Evolutionary conservation across 129 eudicot species (phyloP).

Genomic region (Flaveria brownii): DNA sequence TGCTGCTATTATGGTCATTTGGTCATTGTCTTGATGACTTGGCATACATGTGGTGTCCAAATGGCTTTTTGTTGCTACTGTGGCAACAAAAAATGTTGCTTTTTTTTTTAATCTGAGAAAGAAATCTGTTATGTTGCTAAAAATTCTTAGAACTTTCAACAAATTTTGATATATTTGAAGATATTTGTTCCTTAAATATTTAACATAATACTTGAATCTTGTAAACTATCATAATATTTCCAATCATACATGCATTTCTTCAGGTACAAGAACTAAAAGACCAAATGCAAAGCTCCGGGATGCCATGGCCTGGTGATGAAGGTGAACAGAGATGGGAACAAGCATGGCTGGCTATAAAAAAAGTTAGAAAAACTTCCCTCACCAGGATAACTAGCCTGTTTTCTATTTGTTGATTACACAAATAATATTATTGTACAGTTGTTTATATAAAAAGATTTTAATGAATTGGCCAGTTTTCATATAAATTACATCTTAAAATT

Average conservation of each 20-base stretch:
- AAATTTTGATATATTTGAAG: background rate
- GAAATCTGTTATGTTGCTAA: background rate
- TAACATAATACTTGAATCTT: background rate
- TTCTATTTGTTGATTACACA: conserved; percentile 14
- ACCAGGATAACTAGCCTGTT: background rate
- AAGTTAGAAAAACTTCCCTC: conserved; percentile 47
- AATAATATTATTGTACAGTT: background rate
- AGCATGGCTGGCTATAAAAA: conserved; percentile 97
- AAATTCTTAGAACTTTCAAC: background rate
- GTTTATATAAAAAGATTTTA: background rate
- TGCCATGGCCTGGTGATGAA: conserved; percentile 99
- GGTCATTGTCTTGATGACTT: background rate
- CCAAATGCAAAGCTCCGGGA: conserved; percentile 76
- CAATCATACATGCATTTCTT: conserved; percentile 17
- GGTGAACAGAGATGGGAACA: conserved; percentile 89
- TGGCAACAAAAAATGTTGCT: background rate
- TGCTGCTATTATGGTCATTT: background rate
- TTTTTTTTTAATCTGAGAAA: background rate
- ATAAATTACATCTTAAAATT: background rate
- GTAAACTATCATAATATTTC: background rate
- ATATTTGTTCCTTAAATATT: background rate
- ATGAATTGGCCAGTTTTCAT: background rate
- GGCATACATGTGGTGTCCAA: background rate
- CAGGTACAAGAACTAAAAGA: conserved; percentile 85
- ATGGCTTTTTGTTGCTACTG: background rate